Evolutionary conservation across 768 basidiomycete species (phyloP), one percentile per base, ranked within the genome.

Genomic region (Tricholoma hemisulphureum): DNA sequence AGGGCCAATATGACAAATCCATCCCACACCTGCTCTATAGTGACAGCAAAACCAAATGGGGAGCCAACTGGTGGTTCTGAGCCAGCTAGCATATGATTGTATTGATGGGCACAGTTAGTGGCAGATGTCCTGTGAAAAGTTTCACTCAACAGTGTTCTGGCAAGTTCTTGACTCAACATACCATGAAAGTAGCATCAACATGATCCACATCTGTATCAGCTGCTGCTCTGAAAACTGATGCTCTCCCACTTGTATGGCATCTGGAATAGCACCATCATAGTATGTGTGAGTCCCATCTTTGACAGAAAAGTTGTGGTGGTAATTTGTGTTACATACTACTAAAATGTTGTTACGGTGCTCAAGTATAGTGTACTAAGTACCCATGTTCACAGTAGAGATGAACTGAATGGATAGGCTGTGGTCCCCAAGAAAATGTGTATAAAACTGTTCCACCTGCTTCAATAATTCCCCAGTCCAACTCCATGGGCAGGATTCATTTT

Each of bases 11-110:
- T 2, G 9, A 34, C 32, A 34, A 34, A 34, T 4, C 32, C 7
- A 8, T 34, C 32, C 32, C 32, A 34, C 3, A 34, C 32, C 2
- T 34, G 67, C 10, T 71, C 63, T 4, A 63, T 63, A 1, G 63
- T 58, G 2, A 70, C 18, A 4, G 39, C 2, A 41, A 21, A 41
- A 8, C 39, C 39, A 41, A 41, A 41, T 7, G 18, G 39, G 18
- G 18, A 41, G 6, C 20, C 39, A 41, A 41, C 20, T 41, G 39
- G 39, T 41, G 37, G 37, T 9, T 20, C 37, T 21, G 39, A 11
- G 34, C 34, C 4, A 13, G 14, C 11, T 16, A 31, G 10, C 10
- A 10, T 31, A 31, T 39, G 14, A 41, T 21, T 21, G 20, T 9
- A 13, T 21, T 20, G 39, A 24, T 13, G 7, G 21, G 43, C n/a